Conservation (phyloP, 2,329 filamentous ascomycete genomes). For the Curvularia sp. region DNA sequence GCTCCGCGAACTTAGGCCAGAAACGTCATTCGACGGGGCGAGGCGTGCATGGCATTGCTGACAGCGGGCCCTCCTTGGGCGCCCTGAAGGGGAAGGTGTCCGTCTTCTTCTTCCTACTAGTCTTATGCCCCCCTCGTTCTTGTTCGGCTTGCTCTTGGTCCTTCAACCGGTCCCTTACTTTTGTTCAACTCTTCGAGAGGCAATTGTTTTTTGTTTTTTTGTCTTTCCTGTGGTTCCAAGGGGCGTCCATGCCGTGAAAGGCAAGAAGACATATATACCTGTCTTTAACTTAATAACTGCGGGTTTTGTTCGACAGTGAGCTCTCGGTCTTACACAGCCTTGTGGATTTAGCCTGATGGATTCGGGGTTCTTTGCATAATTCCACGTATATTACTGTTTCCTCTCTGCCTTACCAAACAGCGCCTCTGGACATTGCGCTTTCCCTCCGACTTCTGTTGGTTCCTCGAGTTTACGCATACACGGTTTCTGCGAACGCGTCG, state of each 20-base stretch:
- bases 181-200: neutral
- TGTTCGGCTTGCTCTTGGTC: neutral
- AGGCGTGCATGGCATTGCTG: slow-evolving; percentile 6
- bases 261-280: neutral
- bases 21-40: slow-evolving; percentile 11
- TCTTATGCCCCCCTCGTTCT: neutral
- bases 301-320: no score
- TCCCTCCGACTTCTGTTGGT: neutral
- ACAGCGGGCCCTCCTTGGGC: neutral
- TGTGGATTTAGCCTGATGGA: neutral
- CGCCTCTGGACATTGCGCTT: neutral
- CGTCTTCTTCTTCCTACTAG: neutral
- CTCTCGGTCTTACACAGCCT: neutral
- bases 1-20: neutral
- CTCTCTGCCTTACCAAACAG: neutral
- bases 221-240: neutral
- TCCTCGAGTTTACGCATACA: neutral
- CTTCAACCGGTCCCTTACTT: slow-evolving; percentile 1
- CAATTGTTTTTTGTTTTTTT: neutral
- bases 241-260: neutral
- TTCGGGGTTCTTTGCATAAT: neutral
- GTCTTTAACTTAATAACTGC: neutral
- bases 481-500: neutral
- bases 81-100: neutral
- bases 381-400: neutral